Base-by-base conservation (phyloP, 768 basidiomycete genomes). In the Termitomyces eurrhizus region DNA sequence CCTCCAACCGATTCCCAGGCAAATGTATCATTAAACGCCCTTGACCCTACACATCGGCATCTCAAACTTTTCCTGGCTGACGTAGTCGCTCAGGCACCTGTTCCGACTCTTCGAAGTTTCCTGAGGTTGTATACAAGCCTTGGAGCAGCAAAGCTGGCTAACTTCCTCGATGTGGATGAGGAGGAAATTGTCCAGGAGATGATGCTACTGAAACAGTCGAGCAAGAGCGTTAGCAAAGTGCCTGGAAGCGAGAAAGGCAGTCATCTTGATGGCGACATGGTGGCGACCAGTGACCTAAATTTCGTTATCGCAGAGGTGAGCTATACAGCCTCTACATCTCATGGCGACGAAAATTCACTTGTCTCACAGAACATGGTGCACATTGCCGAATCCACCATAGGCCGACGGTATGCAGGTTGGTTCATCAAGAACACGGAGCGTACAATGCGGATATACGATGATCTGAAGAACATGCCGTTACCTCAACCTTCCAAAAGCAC, bases 371-470 rank as follows among this genome's bases (percentile, higher is more conserved):
- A 95, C 71, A 95, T 95, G 90, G 90, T 98, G 8, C 92, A 96
- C 66, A 94, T 98, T 64, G 89, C 92, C 3, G 95, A 98, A 73
- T 94, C 93, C 24, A 97, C 93, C 0, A 87, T 96, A 21, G 94
- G 95, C 16, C 79, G 96, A 50, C 87, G 94, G 52, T 98, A 93
- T 73, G 96, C 94, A 2, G 93, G 94, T 42, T 97, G 94, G 92
- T 98, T 98, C 77, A 95, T 98, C 75, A 89, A 94, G 66, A 93
- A 95, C 73, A 92, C 93, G 5, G 95, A 97, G 73, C 86, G 94
- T 65, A 88, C 94, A 29, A 91, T 93, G 68, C 84, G 92, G 65
- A 90, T 95, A 58, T 80, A 88, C 62, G 93, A 95, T 67, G 88
- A 88, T 61, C 77, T 97, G 65, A 87, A 78, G 60, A 75, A 72